These are phyloP conservation scores for Vigna radiata DNA, from an alignment of 306 rosid genomes.

Conservation along the genomic window DNA sequence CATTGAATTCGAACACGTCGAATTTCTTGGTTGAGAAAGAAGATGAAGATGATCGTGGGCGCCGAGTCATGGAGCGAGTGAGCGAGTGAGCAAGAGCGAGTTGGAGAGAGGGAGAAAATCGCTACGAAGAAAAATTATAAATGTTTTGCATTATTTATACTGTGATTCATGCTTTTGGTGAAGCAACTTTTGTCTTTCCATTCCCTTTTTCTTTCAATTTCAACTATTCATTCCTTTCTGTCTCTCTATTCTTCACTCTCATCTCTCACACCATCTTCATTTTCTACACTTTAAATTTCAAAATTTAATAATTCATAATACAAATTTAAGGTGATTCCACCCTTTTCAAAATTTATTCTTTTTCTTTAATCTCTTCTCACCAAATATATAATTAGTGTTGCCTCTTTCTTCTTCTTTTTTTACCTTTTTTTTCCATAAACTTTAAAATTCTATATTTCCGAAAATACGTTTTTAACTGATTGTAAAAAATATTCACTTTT, in stretches of 20 bases:
- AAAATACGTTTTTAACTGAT: too few species aligned
- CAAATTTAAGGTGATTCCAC: too few species aligned
- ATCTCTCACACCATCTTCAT: too few species aligned
- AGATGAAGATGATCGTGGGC: constrained; percentile 39
- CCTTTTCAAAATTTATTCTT: too few species aligned
- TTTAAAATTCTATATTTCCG: too few species aligned
- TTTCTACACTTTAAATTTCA: too few species aligned
- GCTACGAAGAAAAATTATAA: not conserved
- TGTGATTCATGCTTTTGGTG: not conserved
- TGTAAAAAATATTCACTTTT: too few species aligned
- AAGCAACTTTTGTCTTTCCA: not conserved
- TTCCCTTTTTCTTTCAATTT: not conserved
- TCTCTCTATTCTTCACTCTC: not conserved
- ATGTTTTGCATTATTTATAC: not conserved
- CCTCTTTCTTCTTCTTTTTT: too few species aligned
- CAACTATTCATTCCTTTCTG: not conserved
- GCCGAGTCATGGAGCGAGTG: constrained; percentile 55
- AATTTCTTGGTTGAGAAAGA: constrained; percentile 51
- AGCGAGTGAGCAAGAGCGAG: constrained; percentile 23
- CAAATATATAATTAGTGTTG: too few species aligned
- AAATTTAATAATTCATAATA: too few species aligned
- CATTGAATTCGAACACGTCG: constrained; percentile 61
- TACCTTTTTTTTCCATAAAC: too few species aligned
- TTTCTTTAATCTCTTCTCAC: too few species aligned
- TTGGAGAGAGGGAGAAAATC: not conserved